Percentiles rank a stretch among this genome's conserved stretches.
These are phyloP conservation scores for Pinus taeda DNA, from an alignment of 75 land plant species.

Conservation along the genomic window DNA sequence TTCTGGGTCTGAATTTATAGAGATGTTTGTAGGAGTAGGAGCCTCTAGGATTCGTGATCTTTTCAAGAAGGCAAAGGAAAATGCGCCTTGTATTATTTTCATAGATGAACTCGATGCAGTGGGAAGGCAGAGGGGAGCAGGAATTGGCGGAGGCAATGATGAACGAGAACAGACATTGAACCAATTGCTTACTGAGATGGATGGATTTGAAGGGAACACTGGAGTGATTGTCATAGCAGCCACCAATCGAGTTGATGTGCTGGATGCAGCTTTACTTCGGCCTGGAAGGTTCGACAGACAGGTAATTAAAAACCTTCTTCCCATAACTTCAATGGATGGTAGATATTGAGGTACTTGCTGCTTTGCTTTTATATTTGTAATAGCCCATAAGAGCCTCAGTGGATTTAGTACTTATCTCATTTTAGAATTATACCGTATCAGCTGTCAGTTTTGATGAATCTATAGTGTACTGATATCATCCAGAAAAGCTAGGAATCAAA, in stretches of 20 bases:
- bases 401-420: neutral
- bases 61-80: slow-evolving; percentile 56
- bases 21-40: slow-evolving; percentile 59
- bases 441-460: neutral
- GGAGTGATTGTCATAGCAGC: slow-evolving; percentile 57
- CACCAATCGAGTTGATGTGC: slow-evolving; percentile 51
- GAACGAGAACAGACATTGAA: slow-evolving; percentile 54
- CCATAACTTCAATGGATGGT: no score
- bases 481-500: neutral
- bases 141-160: slow-evolving; percentile 59
- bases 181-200: slow-evolving; percentile 57
- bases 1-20: slow-evolving; percentile 75
- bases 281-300: slow-evolving; percentile 58
- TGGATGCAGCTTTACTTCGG: slow-evolving; percentile 53
- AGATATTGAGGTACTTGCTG: no score
- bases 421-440: neutral
- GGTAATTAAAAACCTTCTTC: slow-evolving; percentile 15
- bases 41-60: slow-evolving; percentile 48
- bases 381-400: neutral
- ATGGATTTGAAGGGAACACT: slow-evolving; percentile 56
- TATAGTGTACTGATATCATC: neutral
- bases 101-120: slow-evolving; percentile 63
- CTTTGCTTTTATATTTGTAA: no score
- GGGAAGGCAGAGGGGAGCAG: slow-evolving; percentile 56
- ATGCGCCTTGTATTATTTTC: slow-evolving; percentile 55